Percentiles rank a stretch among this genome's conserved stretches.
phyloP scores from a whole-genome alignment of 1,284 basidiomycete genomes.

The Rhodotorula sp. region DNA sequence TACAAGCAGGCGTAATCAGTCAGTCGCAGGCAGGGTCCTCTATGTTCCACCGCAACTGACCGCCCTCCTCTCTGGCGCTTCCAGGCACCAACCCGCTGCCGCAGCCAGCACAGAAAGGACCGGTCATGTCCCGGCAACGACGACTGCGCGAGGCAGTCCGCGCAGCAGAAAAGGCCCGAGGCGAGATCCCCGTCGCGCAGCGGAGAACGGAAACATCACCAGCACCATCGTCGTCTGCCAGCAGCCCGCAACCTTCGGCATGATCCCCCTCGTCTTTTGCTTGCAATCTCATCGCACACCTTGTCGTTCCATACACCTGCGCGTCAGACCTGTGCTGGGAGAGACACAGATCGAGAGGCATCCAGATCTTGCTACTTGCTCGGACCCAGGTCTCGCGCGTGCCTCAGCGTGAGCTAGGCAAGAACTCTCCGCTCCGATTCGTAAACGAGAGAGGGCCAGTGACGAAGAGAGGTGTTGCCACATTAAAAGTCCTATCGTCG shows the following conservation, averaged over 20 bases:
- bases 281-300: background rate
- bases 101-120: background rate
- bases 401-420: no score
- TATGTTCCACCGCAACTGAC: background rate
- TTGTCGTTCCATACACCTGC: no score
- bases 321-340: no score
- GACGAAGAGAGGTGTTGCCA: no score
- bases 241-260: background rate
- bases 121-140: conserved; percentile 21
- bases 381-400: no score
- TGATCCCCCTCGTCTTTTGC: background rate
- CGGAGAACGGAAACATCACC: background rate
- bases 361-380: no score
- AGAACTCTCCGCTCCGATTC: no score
- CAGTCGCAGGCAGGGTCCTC: conserved; percentile 12
- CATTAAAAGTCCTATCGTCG: background rate
- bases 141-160: conserved; percentile 29
- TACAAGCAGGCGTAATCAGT: conserved; percentile 44
- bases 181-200: conserved; percentile 22
- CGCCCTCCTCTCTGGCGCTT: background rate
- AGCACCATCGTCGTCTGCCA: background rate
- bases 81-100: conserved; percentile 18
- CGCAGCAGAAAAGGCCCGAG: conserved; percentile 12
- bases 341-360: no score
- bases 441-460: no score